phyloP scores from a whole-genome alignment of 2,329 filamentous ascomycete genomes.

The Venturia effusa region DNA sequence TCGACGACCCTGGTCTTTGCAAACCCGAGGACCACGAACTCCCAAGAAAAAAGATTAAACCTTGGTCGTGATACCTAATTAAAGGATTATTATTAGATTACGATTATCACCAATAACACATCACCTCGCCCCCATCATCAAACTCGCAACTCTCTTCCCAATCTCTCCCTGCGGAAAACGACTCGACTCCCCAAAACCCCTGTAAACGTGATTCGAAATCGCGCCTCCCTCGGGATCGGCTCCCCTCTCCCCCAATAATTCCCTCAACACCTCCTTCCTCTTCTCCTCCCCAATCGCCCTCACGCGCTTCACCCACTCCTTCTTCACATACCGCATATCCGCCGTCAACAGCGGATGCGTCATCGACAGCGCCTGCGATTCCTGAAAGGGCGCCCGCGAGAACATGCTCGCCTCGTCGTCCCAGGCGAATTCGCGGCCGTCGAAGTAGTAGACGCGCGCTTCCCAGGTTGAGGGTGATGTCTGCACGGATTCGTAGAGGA shows the following conservation, averaged over 20 bases:
- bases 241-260: neutral
- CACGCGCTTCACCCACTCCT: neutral
- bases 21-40: too few relatives aligned
- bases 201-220: neutral
- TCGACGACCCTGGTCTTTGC: too few relatives aligned
- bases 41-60: too few relatives aligned
- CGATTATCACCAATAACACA: too few relatives aligned
- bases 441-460: neutral
- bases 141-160: neutral
- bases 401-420: neutral
- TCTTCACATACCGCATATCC: neutral
- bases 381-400: neutral
- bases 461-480: neutral
- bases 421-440: neutral
- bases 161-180: neutral
- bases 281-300: constrained; percentile 4
- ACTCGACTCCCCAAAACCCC: neutral
- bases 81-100: too few relatives aligned
- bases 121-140: neutral
- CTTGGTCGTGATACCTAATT: too few relatives aligned
- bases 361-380: neutral
- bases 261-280: neutral
- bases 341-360: neutral
- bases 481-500: neutral
- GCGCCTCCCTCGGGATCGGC: neutral